Percentiles rank a stretch among this genome's conserved stretches.
These are phyloP conservation scores for Dryas octopetala DNA, from an alignment of 306 rosid species.

Conservation along the genomic window DNA sequence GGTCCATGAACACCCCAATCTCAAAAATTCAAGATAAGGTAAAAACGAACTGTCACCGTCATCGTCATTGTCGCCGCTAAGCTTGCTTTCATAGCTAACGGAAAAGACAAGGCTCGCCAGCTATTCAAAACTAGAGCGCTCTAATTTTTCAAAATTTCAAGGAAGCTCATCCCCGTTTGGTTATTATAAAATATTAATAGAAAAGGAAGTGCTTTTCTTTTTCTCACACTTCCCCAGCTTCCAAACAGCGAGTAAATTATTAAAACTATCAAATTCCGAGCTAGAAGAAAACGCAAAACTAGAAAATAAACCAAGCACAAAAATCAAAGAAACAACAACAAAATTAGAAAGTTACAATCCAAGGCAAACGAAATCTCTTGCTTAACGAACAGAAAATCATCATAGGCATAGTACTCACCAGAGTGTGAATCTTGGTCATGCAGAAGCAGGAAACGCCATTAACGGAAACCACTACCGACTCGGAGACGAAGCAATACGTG, in stretches of 20 bases:
- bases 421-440: constrained; percentile 14
- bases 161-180: constrained; percentile 28
- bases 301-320: neutral
- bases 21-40: constrained; percentile 49
- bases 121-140: constrained; percentile 34
- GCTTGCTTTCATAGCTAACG: neutral
- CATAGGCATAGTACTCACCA: constrained; percentile 30
- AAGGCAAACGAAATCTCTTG: neutral
- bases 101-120: constrained; percentile 54
- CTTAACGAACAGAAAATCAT: constrained; percentile 1
- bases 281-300: neutral
- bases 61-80: constrained; percentile 12
- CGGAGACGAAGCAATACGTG: constrained; percentile 42
- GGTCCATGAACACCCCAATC: constrained; percentile 58
- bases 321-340: neutral
- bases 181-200: neutral
- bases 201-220: constrained; percentile 1
- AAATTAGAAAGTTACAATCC: neutral
- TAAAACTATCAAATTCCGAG: neutral
- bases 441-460: constrained; percentile 24
- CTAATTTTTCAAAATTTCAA: constrained; percentile 31
- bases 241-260: constrained; percentile 14
- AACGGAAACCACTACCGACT: constrained; percentile 18
- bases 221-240: neutral
- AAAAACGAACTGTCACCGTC: constrained; percentile 39